Evolutionary conservation across 345 rosid genomes (phyloP).

Genomic region (Boechera retrofracta): DNA sequence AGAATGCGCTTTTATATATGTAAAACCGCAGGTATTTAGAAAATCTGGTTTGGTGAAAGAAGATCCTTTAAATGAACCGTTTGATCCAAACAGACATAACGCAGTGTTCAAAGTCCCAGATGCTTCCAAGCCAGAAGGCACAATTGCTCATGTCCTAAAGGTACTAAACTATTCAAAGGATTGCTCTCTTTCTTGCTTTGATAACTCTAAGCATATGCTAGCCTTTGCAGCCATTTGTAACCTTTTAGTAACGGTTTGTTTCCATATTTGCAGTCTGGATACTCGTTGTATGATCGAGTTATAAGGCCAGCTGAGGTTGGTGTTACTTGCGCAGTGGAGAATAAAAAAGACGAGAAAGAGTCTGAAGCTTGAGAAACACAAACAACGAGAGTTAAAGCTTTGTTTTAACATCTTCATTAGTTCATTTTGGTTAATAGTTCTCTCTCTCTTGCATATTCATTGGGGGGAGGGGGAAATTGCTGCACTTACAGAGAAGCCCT

Average conservation of each 20-base stretch:
- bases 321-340: conserved; percentile 65
- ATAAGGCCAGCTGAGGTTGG: conserved; percentile 97
- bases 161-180: conserved; percentile 44
- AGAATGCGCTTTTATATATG: neutral
- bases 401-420: conserved; percentile 21
- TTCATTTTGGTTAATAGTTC: neutral
- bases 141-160: conserved; percentile 83
- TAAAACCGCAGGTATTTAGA: conserved; percentile 64
- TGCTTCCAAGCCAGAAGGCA: conserved; percentile 85
- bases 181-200: conserved; percentile 27
- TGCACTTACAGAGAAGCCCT: conserved; percentile 30
- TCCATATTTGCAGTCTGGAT: conserved; percentile 71
- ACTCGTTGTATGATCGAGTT: conserved; percentile 72
- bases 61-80: conserved; percentile 78
- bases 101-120: conserved; percentile 83
- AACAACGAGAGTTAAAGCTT: conserved; percentile 11
- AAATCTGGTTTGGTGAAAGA: conserved; percentile 76
- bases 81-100: conserved; percentile 91
- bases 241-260: neutral
- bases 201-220: neutral
- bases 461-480: conserved; percentile 15
- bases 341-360: conserved; percentile 42
- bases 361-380: conserved; percentile 48
- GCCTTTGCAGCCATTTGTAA: conserved; percentile 5
- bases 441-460: conserved; percentile 20